Evolutionary conservation across 2,329 filamentous ascomycete genomes (phyloP), one percentile per base, ranked within the genome.

Genomic region (Chaetoscypha palmicola): DNA sequence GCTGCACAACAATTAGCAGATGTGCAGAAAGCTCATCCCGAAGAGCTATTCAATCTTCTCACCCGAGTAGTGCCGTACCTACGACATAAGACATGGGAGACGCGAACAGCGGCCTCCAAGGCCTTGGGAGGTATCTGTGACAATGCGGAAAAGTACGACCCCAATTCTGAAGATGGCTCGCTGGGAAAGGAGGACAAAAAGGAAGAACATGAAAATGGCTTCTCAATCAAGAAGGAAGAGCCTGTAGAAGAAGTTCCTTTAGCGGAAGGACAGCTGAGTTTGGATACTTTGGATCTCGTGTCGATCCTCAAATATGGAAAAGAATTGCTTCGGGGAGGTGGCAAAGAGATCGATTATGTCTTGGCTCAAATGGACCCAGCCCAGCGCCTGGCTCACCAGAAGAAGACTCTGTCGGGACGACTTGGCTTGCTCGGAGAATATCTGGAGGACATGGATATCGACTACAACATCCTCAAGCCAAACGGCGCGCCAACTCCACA

Each of bases 1-100:
- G 94, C 92, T 50, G 92, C 94, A 50, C 89, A 94, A 62, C 92
- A 98, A 68, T 76, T 98, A 51, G 92, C 90, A 50, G 92, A 98
- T 67, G 92, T 95, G 66, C 94, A 98, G 67, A 97, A 96, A 64
- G 86, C 92, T 64, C 92, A 97, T 59, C 92, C 92, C 0, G 91
- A 98, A 67, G 94, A 98, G 65, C 73, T 98, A 1, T 97, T 97
- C 68, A 96, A 97, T 62, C 76, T 98, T 5, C 75, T 98, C 10
- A 91, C 88, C 22, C 77, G 91, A 48, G 90, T 98, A 23, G 82
- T 98, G n/a, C 91, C 92, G 1, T 98, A 96, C 65, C 74, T 98
- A 22, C 81, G 87, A 46, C 91, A 92, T 56, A 95, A 91, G 64
- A 91, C 90, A 62, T 98, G 92, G 92, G 92, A 98, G 61, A 98